Evolutionary conservation across 2,329 filamentous ascomycete species (phyloP).

Genomic region (Pseudopithomyces chartarum): DNA sequence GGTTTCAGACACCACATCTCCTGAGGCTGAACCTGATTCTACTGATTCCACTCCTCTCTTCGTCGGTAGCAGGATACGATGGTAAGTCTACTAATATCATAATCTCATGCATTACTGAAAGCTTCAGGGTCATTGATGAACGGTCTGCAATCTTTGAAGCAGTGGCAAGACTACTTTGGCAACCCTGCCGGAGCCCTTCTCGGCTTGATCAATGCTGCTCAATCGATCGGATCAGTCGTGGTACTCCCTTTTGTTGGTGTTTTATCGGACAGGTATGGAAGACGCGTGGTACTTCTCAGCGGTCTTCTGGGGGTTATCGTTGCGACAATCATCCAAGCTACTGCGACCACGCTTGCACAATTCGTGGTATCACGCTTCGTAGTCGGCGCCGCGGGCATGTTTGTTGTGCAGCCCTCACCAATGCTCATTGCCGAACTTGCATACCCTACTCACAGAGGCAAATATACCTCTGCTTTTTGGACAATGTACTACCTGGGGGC

Average conservation of each 20-base stretch:
- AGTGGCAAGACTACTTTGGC: conserved; percentile 16
- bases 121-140: conserved; percentile 15
- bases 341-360: conserved; percentile 8
- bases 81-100: conserved; percentile 27
- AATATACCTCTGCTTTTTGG: conserved; percentile 27
- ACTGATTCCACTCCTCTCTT: conserved; percentile 51
- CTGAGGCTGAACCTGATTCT: conserved; percentile 52
- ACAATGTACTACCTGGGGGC: conserved; percentile 36
- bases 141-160: conserved; percentile 16
- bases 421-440: conserved; percentile 38
- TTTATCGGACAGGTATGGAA: conserved; percentile 13
- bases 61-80: conserved; percentile 53
- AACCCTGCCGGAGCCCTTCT: conserved; percentile 15
- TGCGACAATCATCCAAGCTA: conserved; percentile 15
- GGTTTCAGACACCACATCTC: conserved; percentile 52
- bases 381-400: conserved; percentile 19
- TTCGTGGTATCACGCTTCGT: conserved; percentile 19
- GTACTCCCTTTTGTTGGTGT: conserved; percentile 9
- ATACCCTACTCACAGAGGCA: conserved; percentile 37
- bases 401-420: conserved; percentile 29
- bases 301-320: conserved; percentile 13
- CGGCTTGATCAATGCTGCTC: conserved; percentile 16
- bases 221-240: conserved; percentile 15
- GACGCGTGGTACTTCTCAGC: conserved; percentile 5
- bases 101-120: not conserved